phyloP scores from a whole-genome alignment of 352 stramenopile genomes.

The Pythium aristosporum region DNA sequence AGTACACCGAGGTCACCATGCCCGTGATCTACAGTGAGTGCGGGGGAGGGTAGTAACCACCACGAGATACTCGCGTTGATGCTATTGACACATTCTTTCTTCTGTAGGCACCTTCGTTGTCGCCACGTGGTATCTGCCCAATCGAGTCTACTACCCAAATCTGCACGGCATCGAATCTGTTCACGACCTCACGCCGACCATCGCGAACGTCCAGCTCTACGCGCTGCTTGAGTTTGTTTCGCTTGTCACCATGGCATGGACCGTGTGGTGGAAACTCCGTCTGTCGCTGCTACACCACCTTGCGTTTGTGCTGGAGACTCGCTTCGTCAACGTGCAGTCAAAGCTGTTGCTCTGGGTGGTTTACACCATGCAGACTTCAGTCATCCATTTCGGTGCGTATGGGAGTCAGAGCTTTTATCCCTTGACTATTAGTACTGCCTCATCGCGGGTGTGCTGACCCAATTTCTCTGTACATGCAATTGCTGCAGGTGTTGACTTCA shows the following conservation, averaged over 20 bases:
- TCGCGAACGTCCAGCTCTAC: neutral
- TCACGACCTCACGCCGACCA: neutral
- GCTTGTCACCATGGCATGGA: neutral
- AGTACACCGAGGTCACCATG: slow-evolving; percentile 42
- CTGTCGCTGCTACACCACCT: slow-evolving; percentile 21
- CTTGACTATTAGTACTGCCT: slow-evolving; percentile 20
- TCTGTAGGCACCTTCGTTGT: slow-evolving; percentile 15
- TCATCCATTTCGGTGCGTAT: slow-evolving; percentile 6
- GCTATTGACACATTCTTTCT: too few species aligned
- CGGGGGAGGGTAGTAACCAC: too few species aligned
- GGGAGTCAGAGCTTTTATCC: neutral
- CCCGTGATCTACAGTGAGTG: slow-evolving; percentile 27
- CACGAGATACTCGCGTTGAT: too few species aligned
- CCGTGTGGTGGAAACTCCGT: slow-evolving; percentile 20
- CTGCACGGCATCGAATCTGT: neutral
- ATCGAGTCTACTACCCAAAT: neutral
- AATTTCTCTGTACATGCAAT: too few species aligned
- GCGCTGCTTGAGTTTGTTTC: slow-evolving; percentile 14
- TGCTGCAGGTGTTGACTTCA: too few species aligned
- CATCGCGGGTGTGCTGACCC: too few species aligned
- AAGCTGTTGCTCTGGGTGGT: slow-evolving; percentile 24
- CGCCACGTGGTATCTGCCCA: slow-evolving; percentile 26
- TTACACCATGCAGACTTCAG: slow-evolving; percentile 19
- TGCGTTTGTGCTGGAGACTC: slow-evolving; percentile 24
- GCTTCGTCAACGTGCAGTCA: slow-evolving; percentile 13